Evolutionary conservation across 495 filamentous ascomycete genomes (phyloP), one percentile per base, ranked within the genome.

Genomic region (Xylaria cubensis): DNA sequence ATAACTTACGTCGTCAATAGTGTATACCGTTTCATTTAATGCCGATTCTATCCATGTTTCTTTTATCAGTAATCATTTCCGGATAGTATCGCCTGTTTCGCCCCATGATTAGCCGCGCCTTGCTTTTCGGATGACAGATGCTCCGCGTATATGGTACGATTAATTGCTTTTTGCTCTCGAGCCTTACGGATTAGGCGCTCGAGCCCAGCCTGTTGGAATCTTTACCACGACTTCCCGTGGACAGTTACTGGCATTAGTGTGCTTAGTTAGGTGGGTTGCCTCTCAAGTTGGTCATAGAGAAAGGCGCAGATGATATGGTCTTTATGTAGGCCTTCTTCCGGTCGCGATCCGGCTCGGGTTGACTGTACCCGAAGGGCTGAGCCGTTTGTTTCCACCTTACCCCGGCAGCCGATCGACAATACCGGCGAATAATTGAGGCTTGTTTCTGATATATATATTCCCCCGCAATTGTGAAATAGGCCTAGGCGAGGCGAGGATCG

Each of bases 121-220:
- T 36, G 56, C 46, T 15, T 17, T 17, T 34, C 59, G 59, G 56
- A 46, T 64, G 34, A 55, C 59, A 42, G 19, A 29, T 41, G 50
- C 19, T 50, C 65, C 65, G 65, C 34, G 65, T 32, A 41, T 17
- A 44, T 64, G 58, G 59, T 63, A 63, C 58, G 56, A 70, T 69
- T 61, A n/a, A 69, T 69, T 69, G 67, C 67, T 69, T 69, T 69
- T 69, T 69, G 34, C 29, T 51, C 39, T 59, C 10, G 34, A 61
- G 39, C 46, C 53, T 21, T 26, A 50, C 26, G 55, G 55, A 48
- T 50, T 26, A 21, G 56, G 59, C 44, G 42, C 46, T 32, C 36
- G n/a, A 55, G 44, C 32, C 64, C 46, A 19, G 59, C 29, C n/a
- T 32, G 50, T 46, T 70, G 42, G 17, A 12, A 17, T 59, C 26